phyloP scores from a whole-genome alignment of 192 early-diverging fungal species.

The Jimgerdemannia flammicorona region DNA sequence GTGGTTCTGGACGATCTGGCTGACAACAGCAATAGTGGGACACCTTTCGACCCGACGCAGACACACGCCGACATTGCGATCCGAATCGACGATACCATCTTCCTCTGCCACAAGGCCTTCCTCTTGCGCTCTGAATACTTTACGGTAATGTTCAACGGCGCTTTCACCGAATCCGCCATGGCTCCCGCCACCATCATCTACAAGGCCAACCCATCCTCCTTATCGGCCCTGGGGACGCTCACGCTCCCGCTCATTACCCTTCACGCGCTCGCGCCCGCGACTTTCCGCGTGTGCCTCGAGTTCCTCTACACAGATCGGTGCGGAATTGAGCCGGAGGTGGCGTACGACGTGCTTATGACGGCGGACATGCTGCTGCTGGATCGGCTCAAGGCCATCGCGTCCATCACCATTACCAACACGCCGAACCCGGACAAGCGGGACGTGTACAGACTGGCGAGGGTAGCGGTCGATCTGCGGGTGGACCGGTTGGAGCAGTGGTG shows the following conservation, averaged over 20 bases:
- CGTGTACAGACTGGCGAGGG: constrained; percentile 29
- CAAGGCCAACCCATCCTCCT: background rate
- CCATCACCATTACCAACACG: constrained; percentile 31
- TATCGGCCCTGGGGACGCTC: constrained; percentile 1
- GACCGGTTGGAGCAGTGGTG: constrained; percentile 43
- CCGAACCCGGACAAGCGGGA: constrained; percentile 6
- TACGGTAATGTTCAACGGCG: constrained; percentile 29
- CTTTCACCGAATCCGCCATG: constrained; percentile 30
- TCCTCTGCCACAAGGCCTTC: constrained; percentile 43
- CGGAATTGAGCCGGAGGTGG: constrained; percentile 15
- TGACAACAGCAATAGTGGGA: background rate
- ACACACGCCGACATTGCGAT: constrained; percentile 36
- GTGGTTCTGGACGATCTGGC: background rate
- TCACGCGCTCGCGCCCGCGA: constrained; percentile 8
- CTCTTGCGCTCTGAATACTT: constrained; percentile 44
- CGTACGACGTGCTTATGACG: constrained; percentile 35
- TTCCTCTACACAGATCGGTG: constrained; percentile 45
- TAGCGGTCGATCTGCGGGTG: constrained; percentile 36
- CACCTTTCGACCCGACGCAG: background rate
- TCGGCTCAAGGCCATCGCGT: constrained; percentile 35
- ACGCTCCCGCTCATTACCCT: constrained; percentile 4
- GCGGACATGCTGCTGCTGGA: constrained; percentile 47
- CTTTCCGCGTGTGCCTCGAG: constrained; percentile 34
- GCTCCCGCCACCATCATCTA: constrained; percentile 4
- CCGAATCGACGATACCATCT: constrained; percentile 17